Percentiles rank a stretch among this genome's conserved stretches.
These are phyloP conservation scores for Prunus mume DNA, from an alignment of 306 rosid species.

Conservation along the genomic window DNA sequence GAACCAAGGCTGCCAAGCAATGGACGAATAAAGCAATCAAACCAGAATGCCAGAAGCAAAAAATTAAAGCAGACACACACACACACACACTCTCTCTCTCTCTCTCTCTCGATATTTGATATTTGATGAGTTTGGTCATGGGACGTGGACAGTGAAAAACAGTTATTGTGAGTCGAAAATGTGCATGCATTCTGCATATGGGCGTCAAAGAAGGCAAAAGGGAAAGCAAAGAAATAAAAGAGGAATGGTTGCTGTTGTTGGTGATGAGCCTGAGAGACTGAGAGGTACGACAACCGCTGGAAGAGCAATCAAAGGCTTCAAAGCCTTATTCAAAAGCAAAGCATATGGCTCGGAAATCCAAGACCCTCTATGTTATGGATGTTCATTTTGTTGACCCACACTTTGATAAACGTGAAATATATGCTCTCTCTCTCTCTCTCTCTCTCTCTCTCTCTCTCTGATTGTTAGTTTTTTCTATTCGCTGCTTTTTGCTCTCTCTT, in stretches of 20 bases:
- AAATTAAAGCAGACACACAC: constrained; percentile 18
- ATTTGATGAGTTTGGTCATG: constrained; percentile 25
- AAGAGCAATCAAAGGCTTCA: constrained; percentile 24
- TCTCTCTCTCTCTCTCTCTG: background rate
- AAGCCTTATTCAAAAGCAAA: background rate
- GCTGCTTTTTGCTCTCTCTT: background rate
- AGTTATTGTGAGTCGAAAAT: constrained; percentile 37
- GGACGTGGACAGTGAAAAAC: constrained; percentile 43
- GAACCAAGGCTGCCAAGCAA: constrained; percentile 51
- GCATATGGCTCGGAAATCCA: constrained; percentile 56
- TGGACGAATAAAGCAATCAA: constrained; percentile 61
- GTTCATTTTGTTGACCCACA: constrained; percentile 34
- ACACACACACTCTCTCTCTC: constrained; percentile 19
- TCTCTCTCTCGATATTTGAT: constrained; percentile 13
- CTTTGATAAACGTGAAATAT: constrained; percentile 29
- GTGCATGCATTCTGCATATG: constrained; percentile 32
- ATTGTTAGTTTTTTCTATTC: background rate
- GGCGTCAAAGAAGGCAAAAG: constrained; percentile 23
- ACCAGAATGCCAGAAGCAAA: constrained; percentile 18
- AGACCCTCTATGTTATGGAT: constrained; percentile 4
- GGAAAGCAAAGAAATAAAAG: constrained; percentile 36
- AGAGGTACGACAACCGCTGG: constrained; percentile 27
- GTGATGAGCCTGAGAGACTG: background rate
- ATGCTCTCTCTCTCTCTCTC: background rate
- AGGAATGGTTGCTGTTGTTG: constrained; percentile 30